Base-by-base conservation (phyloP, 1,284 basidiomycete genomes). In the Cryptococcus sp. region DNA sequence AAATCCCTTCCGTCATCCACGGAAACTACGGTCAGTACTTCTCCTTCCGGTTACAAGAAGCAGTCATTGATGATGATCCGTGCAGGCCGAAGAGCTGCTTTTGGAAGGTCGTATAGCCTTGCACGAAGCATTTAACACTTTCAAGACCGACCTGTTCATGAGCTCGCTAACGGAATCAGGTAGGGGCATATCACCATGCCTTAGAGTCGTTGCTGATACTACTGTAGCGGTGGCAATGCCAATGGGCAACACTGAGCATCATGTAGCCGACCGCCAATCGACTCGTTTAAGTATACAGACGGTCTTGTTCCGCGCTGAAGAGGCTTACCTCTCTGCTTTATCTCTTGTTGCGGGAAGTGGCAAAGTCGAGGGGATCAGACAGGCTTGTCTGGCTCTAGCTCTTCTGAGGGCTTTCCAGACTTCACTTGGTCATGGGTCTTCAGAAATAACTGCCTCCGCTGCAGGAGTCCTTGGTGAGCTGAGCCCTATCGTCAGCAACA, bases 91-190 rank as follows among this genome's bases (percentile, higher is more conserved):
- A 70, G 86, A 89, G 66, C 84, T 85, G 62, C 82, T 85, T 3
- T 78, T 93, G 0, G 82, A 89, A 68, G 91, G 87, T 0, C 87
- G 85, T 60, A 79, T 93, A 16, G 86, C 86, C 0, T 78, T 94
- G 40, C 85, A 90, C 57, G 84, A 87, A 27, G 88, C 88, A 0
- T 87, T 91, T 68, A 83, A 84, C 50, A 86, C 85, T 23, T 91
- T 93, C 80, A 85, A 85, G 50, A 83, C 86, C 0, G 91, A 94
- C 70, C 88, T 94, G 80, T 90, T 91, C 77, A 81, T 94, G 63
- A 91, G 87, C 69, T 93, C 91, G 1, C 78, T 94, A 19, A 84
- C 88, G 0, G 92, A 95, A 76, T 93, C 91, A 11, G 87, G 91
- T 70, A 42, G 56, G 69, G 8, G 10, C 3, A 35, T 2, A 13